Conservation (phyloP, 192 early-diverging fungal species). For the Rhizoclosmatium globosum region DNA sequence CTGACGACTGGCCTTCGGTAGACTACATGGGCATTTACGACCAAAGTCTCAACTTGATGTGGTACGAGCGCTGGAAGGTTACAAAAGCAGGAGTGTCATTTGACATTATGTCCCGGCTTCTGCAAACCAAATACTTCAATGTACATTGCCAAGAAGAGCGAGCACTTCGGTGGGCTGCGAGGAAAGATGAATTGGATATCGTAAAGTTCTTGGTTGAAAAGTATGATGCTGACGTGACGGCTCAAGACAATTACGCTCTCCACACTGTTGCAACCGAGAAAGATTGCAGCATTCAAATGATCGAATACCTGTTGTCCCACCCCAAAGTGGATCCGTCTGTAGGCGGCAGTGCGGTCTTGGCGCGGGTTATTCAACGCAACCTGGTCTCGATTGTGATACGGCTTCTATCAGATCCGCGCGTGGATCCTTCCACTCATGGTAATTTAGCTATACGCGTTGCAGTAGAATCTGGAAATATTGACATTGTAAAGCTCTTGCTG, state of each 20-base stretch:
- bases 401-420: not conserved
- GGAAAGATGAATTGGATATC: slow-evolving; percentile 9
- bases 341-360: not conserved
- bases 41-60: not conserved
- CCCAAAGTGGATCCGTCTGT: not conserved
- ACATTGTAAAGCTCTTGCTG: not conserved
- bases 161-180: not conserved
- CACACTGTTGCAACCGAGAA: not conserved
- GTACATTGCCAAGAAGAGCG: not conserved
- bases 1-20: not conserved
- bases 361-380: not conserved
- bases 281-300: not conserved
- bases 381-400: not conserved
- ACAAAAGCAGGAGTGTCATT: not conserved
- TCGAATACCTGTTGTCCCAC: not conserved
- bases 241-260: not conserved
- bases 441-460: not conserved
- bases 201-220: not conserved
- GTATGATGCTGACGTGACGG: not conserved
- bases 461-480: not conserved
- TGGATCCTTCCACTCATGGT: not conserved
- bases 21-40: not conserved
- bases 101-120: not conserved
- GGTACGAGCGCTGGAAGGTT: not conserved
- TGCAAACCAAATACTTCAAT: not conserved